These are phyloP conservation scores for Cryptococcus sp. DNA, from an alignment of 1,284 basidiomycete genomes.

Conservation along the genomic window DNA sequence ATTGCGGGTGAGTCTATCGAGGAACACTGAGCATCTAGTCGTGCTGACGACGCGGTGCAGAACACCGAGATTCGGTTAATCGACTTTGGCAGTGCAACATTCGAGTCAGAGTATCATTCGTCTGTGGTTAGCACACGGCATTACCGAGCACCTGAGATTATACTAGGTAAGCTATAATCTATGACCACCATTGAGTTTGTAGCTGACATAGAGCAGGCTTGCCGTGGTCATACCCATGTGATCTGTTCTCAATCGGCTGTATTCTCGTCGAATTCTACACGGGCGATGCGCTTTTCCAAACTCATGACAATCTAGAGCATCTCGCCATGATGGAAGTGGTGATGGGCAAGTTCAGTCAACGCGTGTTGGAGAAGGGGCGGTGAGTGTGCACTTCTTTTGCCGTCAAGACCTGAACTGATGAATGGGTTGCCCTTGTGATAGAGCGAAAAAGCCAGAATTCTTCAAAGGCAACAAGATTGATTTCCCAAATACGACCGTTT, in stretches of 20 bases:
- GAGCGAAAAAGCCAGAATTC: conserved; percentile 78
- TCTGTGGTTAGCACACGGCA: conserved; percentile 97
- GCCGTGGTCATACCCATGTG: conserved; percentile 98
- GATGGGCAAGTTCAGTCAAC: conserved; percentile 92
- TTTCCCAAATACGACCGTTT: conserved; percentile 85
- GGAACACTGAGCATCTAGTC: background rate
- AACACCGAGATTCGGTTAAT: conserved; percentile 95
- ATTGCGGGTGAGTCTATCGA: conserved; percentile 12
- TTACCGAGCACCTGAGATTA: conserved; percentile 99
- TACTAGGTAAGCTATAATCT: conserved; percentile 79
- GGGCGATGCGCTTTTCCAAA: conserved; percentile 96
- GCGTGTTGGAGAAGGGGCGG: conserved; percentile 61
- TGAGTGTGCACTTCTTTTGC: conserved; percentile 22
- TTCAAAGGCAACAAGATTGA: conserved; percentile 85
- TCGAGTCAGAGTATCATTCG: conserved; percentile 97
- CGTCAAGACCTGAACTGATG: background rate
- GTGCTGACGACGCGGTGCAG: conserved; percentile 12
- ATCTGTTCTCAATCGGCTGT: conserved; percentile 97
- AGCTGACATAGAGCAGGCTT: conserved; percentile 62
- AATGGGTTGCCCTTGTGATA: conserved; percentile 44
- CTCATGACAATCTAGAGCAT: conserved; percentile 98
- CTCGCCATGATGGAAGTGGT: conserved; percentile 99
- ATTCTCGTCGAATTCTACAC: conserved; percentile 99
- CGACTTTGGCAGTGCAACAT: conserved; percentile 96
- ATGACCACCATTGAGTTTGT: background rate